These are phyloP conservation scores for Pyrenochaeta sp. DNA, from an alignment of 2,329 filamentous ascomycete species.

Conservation along the genomic window DNA sequence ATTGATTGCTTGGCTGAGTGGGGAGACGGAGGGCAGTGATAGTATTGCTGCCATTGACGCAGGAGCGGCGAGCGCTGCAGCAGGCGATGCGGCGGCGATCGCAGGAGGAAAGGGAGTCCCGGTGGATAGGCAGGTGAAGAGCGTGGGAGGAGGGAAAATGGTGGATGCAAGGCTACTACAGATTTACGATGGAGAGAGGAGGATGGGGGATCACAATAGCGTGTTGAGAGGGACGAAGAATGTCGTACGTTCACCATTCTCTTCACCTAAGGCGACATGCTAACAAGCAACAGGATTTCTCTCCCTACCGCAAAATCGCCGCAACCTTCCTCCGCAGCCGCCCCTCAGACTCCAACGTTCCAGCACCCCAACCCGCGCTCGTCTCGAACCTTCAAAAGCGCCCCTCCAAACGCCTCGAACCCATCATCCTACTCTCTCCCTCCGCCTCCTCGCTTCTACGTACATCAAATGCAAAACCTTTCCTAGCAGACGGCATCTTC, in stretches of 20 bases:
- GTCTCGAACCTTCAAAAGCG: constrained; percentile 53
- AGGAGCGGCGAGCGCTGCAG: constrained; percentile 58
- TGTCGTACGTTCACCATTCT: constrained; percentile 66
- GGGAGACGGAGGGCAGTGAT: constrained; percentile 81
- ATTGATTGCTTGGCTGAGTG: constrained; percentile 91
- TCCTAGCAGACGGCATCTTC: constrained; percentile 87
- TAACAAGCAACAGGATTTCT: constrained; percentile 76
- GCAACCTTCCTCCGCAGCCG: constrained; percentile 73
- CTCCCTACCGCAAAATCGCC: constrained; percentile 87
- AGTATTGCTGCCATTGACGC: constrained; percentile 86
- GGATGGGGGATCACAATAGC: constrained; percentile 91
- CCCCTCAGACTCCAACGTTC: constrained; percentile 50
- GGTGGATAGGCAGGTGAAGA: constrained; percentile 49
- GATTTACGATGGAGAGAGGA: constrained; percentile 91
- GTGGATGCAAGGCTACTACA: constrained; percentile 80
- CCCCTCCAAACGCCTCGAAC: constrained; percentile 62
- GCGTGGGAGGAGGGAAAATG: constrained; percentile 55
- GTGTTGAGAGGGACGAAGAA: constrained; percentile 87
- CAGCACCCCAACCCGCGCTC: constrained; percentile 44
- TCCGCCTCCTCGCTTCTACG: constrained; percentile 94
- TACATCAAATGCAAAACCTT: constrained; percentile 94
- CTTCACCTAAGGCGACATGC: constrained; percentile 16
- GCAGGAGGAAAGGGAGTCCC: constrained; percentile 58
- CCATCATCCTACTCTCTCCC: constrained; percentile 96
- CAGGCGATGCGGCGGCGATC: constrained; percentile 62